phyloP scores from a whole-genome alignment of 2,329 filamentous ascomycete genomes.

The Podosphaera xanthii region DNA sequence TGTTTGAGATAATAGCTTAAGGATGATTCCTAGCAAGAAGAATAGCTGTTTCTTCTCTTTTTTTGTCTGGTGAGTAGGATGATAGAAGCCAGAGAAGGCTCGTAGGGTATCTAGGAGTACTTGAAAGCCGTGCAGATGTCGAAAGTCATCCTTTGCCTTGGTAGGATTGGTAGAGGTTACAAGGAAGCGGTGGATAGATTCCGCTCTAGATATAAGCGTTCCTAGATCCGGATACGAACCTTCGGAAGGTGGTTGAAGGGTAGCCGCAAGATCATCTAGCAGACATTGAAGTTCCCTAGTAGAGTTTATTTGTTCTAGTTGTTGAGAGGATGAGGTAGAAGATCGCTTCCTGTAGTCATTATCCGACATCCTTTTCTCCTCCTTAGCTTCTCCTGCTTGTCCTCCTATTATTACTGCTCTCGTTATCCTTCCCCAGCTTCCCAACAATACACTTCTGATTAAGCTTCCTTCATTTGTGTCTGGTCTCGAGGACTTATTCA shows the following conservation, averaged over 20 bases:
- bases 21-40: constrained; percentile 44
- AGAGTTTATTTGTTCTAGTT: constrained; percentile 33
- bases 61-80: constrained; percentile 35
- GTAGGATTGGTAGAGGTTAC: constrained; percentile 23
- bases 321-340: constrained; percentile 36
- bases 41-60: constrained; percentile 43
- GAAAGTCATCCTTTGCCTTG: constrained; percentile 54
- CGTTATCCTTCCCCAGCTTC: constrained; percentile 4
- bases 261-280: constrained; percentile 24
- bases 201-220: constrained; percentile 14
- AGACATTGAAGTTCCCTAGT: constrained; percentile 33
- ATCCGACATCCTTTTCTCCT: constrained; percentile 24
- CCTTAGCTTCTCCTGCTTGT: constrained; percentile 10
- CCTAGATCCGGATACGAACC: constrained; percentile 15
- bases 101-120: constrained; percentile 45
- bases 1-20: constrained; percentile 41
- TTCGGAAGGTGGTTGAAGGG: constrained; percentile 6
- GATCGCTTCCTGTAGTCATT: constrained; percentile 36
- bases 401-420: background rate
- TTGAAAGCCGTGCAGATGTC: constrained; percentile 59
- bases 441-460: constrained; percentile 5
- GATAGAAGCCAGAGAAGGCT: constrained; percentile 53
- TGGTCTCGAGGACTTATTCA: background rate
- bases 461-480: constrained; percentile 10
- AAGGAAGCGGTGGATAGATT: constrained; percentile 14